Evolutionary conservation across 1,284 basidiomycete genomes (phyloP).

Genomic region (Trichosporon ovoides): DNA sequence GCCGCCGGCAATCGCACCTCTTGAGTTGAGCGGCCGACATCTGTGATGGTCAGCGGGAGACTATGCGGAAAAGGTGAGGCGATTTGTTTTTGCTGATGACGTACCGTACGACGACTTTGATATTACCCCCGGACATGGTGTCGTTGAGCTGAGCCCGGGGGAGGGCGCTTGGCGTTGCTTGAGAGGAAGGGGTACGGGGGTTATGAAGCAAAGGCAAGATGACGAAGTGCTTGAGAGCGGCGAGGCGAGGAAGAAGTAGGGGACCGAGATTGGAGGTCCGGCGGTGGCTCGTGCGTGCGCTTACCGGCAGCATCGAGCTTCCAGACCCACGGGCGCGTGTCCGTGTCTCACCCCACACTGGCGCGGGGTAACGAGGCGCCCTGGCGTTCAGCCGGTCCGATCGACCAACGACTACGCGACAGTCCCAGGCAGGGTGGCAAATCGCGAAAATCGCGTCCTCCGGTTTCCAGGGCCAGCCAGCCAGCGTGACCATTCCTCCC

Average conservation of each 20-base stretch:
- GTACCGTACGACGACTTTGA: conserved; percentile 77
- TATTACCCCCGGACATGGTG: conserved; percentile 60
- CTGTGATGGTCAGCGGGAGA: conserved; percentile 42
- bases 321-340: too few species aligned
- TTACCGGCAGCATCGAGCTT: neutral
- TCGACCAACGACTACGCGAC: neutral
- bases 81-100: conserved; percentile 10
- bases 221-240: neutral
- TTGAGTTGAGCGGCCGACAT: conserved; percentile 88
- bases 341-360: conserved; percentile 5
- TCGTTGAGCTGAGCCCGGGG: conserved; percentile 9
- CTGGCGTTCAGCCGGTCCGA: too few species aligned
- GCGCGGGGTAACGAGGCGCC: neutral
- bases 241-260: neutral
- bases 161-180: conserved; percentile 5
- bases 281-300: conserved; percentile 5
- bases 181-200: neutral
- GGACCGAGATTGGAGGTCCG: neutral
- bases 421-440: neutral
- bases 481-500: too few species aligned
- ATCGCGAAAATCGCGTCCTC: too few species aligned
- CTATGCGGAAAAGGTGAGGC: too few species aligned
- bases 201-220: neutral
- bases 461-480: neutral
- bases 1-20: conserved; percentile 63